A percentile compares a stretch with the other conserved stretches of the same genome.
Conservation (phyloP, 2,329 filamentous ascomycete species). For the Rutstroemia sp. region DNA sequence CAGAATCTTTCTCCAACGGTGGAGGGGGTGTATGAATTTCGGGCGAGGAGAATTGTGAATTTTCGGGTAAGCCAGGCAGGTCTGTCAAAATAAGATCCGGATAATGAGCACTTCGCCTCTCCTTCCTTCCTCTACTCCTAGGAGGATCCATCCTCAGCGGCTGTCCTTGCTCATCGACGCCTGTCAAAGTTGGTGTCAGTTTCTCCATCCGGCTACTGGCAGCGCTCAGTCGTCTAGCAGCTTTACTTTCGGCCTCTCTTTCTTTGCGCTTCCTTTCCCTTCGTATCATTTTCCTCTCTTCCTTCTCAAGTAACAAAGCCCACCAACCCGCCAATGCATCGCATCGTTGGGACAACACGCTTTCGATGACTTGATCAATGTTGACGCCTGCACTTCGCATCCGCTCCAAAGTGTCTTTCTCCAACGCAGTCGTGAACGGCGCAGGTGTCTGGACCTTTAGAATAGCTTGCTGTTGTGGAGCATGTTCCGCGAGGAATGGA, state of each 20-base stretch:
- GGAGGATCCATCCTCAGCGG: constrained; percentile 43
- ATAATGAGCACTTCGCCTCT: constrained; percentile 64
- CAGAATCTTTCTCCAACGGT: constrained; percentile 71
- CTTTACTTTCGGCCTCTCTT: constrained; percentile 72
- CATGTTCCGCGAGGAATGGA: constrained; percentile 80
- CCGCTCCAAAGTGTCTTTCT: constrained; percentile 84
- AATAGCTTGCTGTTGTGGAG: constrained; percentile 81
- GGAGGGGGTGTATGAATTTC: constrained; percentile 47
- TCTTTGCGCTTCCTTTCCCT: constrained; percentile 80
- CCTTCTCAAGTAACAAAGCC: constrained; percentile 89
- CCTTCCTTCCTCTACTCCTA: constrained; percentile 66
- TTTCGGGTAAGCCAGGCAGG: constrained; percentile 69
- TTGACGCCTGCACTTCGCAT: constrained; percentile 94
- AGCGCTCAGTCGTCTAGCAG: constrained; percentile 73
- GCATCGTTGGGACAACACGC: constrained; percentile 82
- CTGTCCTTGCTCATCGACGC: constrained; percentile 70
- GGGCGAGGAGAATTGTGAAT: constrained; percentile 27
- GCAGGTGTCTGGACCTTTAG: constrained; percentile 72
- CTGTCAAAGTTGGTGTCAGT: constrained; percentile 66
- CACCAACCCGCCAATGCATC: constrained; percentile 93
- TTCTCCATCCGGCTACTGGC: constrained; percentile 82
- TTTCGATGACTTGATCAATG: constrained; percentile 90
- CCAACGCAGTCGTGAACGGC: constrained; percentile 77
- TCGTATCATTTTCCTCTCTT: constrained; percentile 75
- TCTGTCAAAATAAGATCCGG: constrained; percentile 61